A percentile compares a stretch with the other conserved stretches of the same genome.
Conservation (phyloP, 73 alveolate species). For the Paramecium octaurelia region DNA sequence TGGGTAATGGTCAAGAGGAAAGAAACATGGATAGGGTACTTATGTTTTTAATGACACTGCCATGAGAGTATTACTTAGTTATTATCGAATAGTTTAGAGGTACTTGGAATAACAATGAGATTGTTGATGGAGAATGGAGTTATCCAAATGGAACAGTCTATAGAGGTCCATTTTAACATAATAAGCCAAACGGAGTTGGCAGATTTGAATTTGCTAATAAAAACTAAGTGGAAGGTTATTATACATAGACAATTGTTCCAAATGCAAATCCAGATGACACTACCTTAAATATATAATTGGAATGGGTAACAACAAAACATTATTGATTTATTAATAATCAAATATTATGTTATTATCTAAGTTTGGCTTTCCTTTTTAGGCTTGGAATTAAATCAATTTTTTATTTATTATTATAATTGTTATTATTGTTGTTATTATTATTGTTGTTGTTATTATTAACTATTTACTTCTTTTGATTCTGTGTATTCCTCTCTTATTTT, state of each 20-base stretch:
- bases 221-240: conserved; percentile 80
- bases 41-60: conserved; percentile 59
- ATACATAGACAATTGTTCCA: conserved; percentile 65
- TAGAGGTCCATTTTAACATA: conserved; percentile 89
- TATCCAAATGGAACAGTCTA: conserved; percentile 91
- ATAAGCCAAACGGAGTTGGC: conserved; percentile 92
- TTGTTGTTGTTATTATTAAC: not conserved
- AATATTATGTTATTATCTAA: not conserved
- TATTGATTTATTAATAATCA: conserved; percentile 15
- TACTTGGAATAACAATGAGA: conserved; percentile 45
- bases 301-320: conserved; percentile 17
- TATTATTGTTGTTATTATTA: not conserved
- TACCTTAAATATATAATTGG: conserved; percentile 37
- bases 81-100: not conserved
- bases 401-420: not conserved
- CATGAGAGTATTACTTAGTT: not conserved
- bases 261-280: conserved; percentile 53
- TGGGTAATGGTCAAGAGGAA: conserved; percentile 83
- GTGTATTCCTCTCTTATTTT: not conserved
- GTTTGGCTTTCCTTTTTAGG: not conserved
- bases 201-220: conserved; percentile 89
- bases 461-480: not conserved
- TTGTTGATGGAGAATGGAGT: conserved; percentile 80
- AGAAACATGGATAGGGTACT: conserved; percentile 65
- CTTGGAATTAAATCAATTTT: conserved; percentile 29